Evolutionary conservation across 2,329 filamentous ascomycete species (phyloP).

Genomic region (Microcyclosporella mali): DNA sequence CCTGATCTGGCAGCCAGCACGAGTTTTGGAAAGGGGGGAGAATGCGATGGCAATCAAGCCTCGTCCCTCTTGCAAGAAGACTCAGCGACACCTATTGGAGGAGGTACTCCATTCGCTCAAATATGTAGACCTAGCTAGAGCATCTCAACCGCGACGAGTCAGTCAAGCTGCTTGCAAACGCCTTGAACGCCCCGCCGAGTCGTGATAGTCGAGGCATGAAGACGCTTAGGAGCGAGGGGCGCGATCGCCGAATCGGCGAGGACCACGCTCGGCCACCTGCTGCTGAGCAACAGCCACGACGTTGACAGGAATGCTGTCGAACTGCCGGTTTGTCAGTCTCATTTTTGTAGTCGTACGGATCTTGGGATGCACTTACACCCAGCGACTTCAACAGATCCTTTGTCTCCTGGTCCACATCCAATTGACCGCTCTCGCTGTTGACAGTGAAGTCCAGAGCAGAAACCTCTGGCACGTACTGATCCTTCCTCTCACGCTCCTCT

Average conservation of each 20-base stretch:
- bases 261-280: constrained; percentile 70
- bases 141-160: constrained; percentile 9
- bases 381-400: constrained; percentile 99
- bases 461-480: constrained; percentile 99
- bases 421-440: constrained; percentile 84
- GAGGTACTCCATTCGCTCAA: constrained; percentile 10
- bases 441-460: constrained; percentile 97
- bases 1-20: no score
- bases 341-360: constrained; percentile 59
- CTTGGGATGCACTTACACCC: constrained; percentile 64
- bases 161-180: constrained; percentile 14
- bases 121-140: constrained; percentile 11
- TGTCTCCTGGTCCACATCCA: constrained; percentile 95
- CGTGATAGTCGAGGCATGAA: constrained; percentile 11
- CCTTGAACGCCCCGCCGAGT: constrained; percentile 13
- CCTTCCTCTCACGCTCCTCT: constrained; percentile 99
- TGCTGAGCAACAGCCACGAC: constrained; percentile 84
- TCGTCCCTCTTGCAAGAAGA: constrained; percentile 14
- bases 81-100: constrained; percentile 18
- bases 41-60: constrained; percentile 19
- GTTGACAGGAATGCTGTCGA: constrained; percentile 96
- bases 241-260: constrained; percentile 69
- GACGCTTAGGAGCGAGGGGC: constrained; percentile 28
- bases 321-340: constrained; percentile 50
- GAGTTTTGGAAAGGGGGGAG: neutral